These are phyloP conservation scores for Rhodotorula sp. DNA, from an alignment of 1,284 basidiomycete species.

Conservation along the genomic window DNA sequence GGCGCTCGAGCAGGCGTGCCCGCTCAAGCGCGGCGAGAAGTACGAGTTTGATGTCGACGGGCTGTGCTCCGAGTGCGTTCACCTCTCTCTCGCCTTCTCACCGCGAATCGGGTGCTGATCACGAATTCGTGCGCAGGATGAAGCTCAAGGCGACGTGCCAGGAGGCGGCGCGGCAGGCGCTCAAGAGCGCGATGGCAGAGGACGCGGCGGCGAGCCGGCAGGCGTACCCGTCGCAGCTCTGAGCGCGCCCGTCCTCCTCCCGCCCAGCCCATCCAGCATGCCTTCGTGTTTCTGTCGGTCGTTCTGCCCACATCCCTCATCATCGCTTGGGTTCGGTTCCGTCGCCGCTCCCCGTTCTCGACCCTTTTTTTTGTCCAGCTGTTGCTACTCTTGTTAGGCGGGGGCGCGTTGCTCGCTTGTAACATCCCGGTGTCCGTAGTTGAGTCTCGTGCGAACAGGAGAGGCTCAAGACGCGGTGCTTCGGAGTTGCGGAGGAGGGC, in stretches of 20 bases:
- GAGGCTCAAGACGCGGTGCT: too few relatives aligned
- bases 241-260: neutral
- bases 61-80: conserved; percentile 36
- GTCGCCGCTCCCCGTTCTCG: neutral
- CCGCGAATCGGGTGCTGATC: neutral
- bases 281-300: neutral
- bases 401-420: too few relatives aligned
- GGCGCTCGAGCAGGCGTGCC: neutral
- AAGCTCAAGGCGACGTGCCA: conserved; percentile 42
- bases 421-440: too few relatives aligned
- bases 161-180: conserved; percentile 36
- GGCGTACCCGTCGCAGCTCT: conserved; percentile 21
- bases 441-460: too few relatives aligned
- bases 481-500: too few relatives aligned
- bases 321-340: neutral
- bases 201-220: conserved; percentile 17
- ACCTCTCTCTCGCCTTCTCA: neutral
- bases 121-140: conserved; percentile 6
- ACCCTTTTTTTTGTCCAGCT: too few relatives aligned
- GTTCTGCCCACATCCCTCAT: too few relatives aligned
- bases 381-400: too few relatives aligned
- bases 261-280: too few relatives aligned
- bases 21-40: conserved; percentile 15
- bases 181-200: conserved; percentile 35
- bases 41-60: conserved; percentile 42